Conservation (phyloP, 1,284 basidiomycete species). For the Cystobasidium pallidum region DNA sequence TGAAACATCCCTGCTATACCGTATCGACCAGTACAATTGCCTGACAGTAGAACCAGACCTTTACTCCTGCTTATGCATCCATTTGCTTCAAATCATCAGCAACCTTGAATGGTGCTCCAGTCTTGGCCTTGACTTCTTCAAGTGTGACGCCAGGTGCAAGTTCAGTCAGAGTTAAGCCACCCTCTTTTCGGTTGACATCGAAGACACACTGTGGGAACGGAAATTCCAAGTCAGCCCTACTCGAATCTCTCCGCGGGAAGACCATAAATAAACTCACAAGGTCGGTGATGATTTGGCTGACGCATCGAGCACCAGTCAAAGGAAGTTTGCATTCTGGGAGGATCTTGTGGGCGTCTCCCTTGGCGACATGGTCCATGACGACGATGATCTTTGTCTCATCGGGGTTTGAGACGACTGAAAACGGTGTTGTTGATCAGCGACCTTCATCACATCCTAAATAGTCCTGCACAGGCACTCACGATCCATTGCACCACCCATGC, state of each 20-base stretch:
- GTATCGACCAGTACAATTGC: no score
- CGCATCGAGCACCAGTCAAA: constrained; percentile 80
- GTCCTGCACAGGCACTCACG: background rate
- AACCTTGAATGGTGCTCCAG: constrained; percentile 70
- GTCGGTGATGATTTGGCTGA: constrained; percentile 90
- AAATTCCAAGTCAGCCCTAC: background rate
- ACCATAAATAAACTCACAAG: constrained; percentile 61
- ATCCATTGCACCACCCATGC: constrained; percentile 82
- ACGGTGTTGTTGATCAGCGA: background rate
- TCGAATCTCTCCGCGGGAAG: background rate
- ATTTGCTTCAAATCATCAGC: constrained; percentile 38
- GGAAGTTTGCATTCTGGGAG: constrained; percentile 79
- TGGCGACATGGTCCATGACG: constrained; percentile 85
- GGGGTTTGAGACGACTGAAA: constrained; percentile 78
- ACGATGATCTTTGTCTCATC: constrained; percentile 75
- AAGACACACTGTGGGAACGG: constrained; percentile 65
- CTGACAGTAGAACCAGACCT: no score
- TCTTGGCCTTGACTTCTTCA: constrained; percentile 83
- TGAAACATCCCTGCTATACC: no score
- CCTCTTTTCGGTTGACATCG: constrained; percentile 75
- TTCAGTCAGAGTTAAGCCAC: constrained; percentile 76
- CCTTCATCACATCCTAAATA: background rate
- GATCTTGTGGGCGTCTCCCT: constrained; percentile 86
- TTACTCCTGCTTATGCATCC: constrained; percentile 6
- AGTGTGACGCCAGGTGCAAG: constrained; percentile 78